A percentile compares a stretch with the other conserved stretches of the same genome.
These are phyloP conservation scores for Grosmannia serpens DNA, from an alignment of 2,329 filamentous ascomycete species.

Conservation along the genomic window DNA sequence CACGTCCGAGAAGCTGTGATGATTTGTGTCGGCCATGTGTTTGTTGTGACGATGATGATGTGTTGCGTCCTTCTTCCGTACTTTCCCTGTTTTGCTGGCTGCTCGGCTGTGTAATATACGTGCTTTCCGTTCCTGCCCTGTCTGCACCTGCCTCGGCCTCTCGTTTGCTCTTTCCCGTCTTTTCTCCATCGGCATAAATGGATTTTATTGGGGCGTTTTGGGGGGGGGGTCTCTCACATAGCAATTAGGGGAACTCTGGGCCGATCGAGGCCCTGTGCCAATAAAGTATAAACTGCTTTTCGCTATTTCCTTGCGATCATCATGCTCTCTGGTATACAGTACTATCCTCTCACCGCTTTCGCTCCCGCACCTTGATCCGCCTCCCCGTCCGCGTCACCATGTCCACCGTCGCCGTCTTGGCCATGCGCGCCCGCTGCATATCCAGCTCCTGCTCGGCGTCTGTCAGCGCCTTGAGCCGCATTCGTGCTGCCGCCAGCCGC, in stretches of 20 bases:
- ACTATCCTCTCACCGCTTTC: conserved; percentile 39
- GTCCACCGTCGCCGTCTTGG: conserved; percentile 50
- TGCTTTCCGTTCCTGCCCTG: no score
- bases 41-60: background rate
- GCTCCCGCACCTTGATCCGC: conserved; percentile 50
- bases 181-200: no score
- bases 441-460: conserved; percentile 46
- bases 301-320: background rate
- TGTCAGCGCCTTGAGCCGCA: conserved; percentile 43
- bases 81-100: no score
- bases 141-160: no score
- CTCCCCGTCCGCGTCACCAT: conserved; percentile 48
- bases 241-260: no score
- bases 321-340: background rate
- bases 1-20: conserved; percentile 27
- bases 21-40: background rate
- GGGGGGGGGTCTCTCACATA: no score
- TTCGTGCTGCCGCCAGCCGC: conserved; percentile 37
- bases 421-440: conserved; percentile 50
- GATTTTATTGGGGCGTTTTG: no score
- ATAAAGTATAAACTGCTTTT: no score
- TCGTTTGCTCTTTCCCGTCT: no score
- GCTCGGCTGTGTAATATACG: no score
- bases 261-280: no score
- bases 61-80: no score